Conservation (phyloP, 345 rosid genomes). For the Excoecaria cochinchinensis region DNA sequence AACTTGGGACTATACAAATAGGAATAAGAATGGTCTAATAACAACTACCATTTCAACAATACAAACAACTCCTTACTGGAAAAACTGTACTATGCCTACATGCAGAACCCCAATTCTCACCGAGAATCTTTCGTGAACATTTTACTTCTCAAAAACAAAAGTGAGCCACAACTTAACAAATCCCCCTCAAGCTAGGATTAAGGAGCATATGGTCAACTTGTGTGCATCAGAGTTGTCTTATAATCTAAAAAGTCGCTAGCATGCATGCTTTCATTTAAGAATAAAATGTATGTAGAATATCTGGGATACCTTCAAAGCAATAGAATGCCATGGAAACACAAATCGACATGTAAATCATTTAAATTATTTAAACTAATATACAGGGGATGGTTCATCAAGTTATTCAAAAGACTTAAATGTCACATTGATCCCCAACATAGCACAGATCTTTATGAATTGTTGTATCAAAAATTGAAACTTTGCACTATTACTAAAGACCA, state of each 20-base stretch:
- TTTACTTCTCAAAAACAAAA: too few species aligned
- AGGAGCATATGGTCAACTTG: not conserved
- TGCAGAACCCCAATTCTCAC: too few species aligned
- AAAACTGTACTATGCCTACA: too few species aligned
- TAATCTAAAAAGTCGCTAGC: too few species aligned
- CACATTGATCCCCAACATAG: not conserved
- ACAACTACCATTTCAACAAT: too few species aligned
- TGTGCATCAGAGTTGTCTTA: not conserved
- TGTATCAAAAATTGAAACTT: not conserved
- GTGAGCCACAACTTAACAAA: too few species aligned
- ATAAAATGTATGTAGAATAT: not conserved
- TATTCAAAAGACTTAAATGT: not conserved
- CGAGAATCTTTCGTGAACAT: too few species aligned
- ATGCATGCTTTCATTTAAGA: not conserved
- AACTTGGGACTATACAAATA: too few species aligned
- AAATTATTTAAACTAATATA: conserved; percentile 14
- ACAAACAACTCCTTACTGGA: too few species aligned
- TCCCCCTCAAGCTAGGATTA: not conserved
- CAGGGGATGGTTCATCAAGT: conserved; percentile 6
- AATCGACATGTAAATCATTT: not conserved
- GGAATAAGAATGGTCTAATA: too few species aligned
- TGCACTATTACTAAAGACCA: not conserved
- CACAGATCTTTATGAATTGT: not conserved
- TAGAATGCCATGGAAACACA: not conserved
- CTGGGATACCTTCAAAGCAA: not conserved